Conservation (phyloP, 441 rosid genomes). For the Jatropha podagrica region DNA sequence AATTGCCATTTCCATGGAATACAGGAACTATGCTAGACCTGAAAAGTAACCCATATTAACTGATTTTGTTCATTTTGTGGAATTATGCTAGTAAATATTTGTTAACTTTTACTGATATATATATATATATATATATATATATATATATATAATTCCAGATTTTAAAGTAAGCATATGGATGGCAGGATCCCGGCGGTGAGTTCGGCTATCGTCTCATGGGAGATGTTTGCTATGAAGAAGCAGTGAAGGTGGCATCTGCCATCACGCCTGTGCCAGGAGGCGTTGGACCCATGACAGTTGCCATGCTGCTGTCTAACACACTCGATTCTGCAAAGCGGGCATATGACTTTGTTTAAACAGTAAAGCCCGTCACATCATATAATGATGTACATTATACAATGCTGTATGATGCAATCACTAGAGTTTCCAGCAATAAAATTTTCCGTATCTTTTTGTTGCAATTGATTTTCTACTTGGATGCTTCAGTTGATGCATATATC, state of each 20-base stretch:
- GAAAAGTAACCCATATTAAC: not conserved
- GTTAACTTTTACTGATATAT: not conserved
- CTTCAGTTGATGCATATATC: too few relatives aligned
- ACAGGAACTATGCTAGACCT: not conserved
- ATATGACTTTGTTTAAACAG: conserved; percentile 29
- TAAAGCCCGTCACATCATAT: too few relatives aligned
- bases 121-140: too few relatives aligned
- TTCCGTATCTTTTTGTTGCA: not conserved
- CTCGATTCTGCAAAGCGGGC: conserved; percentile 74
- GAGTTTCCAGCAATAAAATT: not conserved
- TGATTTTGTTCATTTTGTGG: not conserved
- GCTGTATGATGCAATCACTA: too few relatives aligned
- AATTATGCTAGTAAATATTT: not conserved
- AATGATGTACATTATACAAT: not conserved
- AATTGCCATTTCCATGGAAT: not conserved
- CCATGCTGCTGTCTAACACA: conserved; percentile 84
- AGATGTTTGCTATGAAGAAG: conserved; percentile 85
- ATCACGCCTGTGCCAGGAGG: conserved; percentile 95
- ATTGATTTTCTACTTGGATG: not conserved
- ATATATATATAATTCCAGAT: not conserved
- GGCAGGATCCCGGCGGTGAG: conserved; percentile 69
- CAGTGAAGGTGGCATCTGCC: conserved; percentile 66
- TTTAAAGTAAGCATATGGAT: conserved; percentile 13
- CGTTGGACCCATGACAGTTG: conserved; percentile 90
- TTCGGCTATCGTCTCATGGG: conserved; percentile 76